Conservation (phyloP, 345 rosid species). For the Heritiera littoralis region DNA sequence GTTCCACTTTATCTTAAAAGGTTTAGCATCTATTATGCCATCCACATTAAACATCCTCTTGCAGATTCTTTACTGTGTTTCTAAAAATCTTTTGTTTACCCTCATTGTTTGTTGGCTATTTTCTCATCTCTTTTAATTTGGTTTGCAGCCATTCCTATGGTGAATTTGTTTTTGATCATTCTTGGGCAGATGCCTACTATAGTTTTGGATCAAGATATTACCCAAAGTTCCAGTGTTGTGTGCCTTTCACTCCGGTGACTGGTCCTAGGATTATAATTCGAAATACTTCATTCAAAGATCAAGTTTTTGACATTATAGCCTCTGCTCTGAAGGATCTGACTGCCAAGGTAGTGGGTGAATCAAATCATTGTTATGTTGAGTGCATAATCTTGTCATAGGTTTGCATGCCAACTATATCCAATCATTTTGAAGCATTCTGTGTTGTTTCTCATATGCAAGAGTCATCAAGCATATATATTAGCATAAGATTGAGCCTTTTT, state of each 20-base stretch:
- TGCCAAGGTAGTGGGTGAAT: constrained; percentile 52
- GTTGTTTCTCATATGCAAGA: background rate
- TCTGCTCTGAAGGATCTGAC: constrained; percentile 66
- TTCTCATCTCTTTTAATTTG: constrained; percentile 34
- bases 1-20: constrained; percentile 96
- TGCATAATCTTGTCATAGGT: constrained; percentile 4
- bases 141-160: constrained; percentile 85
- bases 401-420: background rate
- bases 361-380: background rate
- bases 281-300: constrained; percentile 56
- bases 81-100: constrained; percentile 5
- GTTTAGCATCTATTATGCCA: constrained; percentile 41
- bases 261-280: constrained; percentile 88
- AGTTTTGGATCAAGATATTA: constrained; percentile 82
- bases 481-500: background rate
- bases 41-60: constrained; percentile 16
- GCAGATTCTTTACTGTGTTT: constrained; percentile 9
- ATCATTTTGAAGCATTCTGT: background rate
- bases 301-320: constrained; percentile 67
- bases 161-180: constrained; percentile 93
- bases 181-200: constrained; percentile 97
- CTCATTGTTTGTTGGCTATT: constrained; percentile 8
- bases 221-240: constrained; percentile 95
- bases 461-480: background rate
- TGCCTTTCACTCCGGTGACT: constrained; percentile 95